A percentile compares a stretch with the other conserved stretches of the same genome.
Conservation (phyloP, 2,329 filamentous ascomycete genomes). For the Aspergillus sp. region DNA sequence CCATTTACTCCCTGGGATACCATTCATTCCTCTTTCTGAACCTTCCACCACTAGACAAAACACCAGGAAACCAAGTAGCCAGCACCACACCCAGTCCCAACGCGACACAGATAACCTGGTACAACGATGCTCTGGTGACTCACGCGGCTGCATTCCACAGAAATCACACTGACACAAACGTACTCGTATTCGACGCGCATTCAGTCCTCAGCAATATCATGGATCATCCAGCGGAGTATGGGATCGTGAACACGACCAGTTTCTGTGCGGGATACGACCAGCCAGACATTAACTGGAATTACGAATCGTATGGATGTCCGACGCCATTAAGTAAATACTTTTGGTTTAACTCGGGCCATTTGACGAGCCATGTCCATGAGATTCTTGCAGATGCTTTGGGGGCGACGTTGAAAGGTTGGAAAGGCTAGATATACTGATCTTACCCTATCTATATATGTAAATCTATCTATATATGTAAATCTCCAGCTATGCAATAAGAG, state of each 20-base stretch:
- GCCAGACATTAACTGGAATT: slow-evolving; percentile 40
- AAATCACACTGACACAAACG: slow-evolving; percentile 27
- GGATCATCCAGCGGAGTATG: slow-evolving; percentile 37
- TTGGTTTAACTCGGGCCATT: slow-evolving; percentile 47
- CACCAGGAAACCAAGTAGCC: too few species aligned
- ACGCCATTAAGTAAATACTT: slow-evolving; percentile 41
- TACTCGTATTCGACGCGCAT: slow-evolving; percentile 44
- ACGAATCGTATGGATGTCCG: slow-evolving; percentile 42
- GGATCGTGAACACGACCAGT: slow-evolving; percentile 42
- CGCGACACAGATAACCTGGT: too few species aligned
- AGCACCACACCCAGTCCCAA: too few species aligned
- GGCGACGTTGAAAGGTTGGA: not conserved
- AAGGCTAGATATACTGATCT: too few species aligned
- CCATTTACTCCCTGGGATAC: slow-evolving; percentile 41
- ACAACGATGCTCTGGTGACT: slow-evolving; percentile 41
- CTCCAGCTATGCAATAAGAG: too few species aligned
- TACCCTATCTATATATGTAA: too few species aligned
- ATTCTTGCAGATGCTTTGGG: slow-evolving; percentile 27
- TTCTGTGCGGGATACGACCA: slow-evolving; percentile 45
- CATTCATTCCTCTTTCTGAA: slow-evolving; percentile 32
- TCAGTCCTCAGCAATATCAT: slow-evolving; percentile 38
- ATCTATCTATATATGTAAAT: too few species aligned
- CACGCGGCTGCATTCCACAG: slow-evolving; percentile 32
- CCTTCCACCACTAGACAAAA: too few species aligned
- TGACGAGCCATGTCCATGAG: slow-evolving; percentile 39